These are phyloP conservation scores for Sarcodon aspratus DNA, from an alignment of 768 basidiomycete genomes.

Conservation along the genomic window DNA sequence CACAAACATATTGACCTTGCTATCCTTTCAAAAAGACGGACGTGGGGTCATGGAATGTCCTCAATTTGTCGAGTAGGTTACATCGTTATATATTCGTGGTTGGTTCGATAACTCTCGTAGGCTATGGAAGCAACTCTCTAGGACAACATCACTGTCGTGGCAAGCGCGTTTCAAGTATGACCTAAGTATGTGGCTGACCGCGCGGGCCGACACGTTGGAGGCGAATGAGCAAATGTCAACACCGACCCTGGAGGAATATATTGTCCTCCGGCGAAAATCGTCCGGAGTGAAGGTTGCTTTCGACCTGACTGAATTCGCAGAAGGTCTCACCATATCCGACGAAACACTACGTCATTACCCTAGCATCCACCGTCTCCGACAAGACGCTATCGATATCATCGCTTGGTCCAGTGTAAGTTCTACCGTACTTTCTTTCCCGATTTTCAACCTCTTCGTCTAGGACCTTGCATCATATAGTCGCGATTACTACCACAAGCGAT, in stretches of 20 bases:
- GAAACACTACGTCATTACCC: constrained; percentile 12
- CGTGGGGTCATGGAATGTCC: constrained; percentile 5
- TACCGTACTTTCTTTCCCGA: background rate
- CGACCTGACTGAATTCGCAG: constrained; percentile 40
- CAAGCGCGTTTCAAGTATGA: constrained; percentile 26
- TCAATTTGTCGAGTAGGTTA: background rate
- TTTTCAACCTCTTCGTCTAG: constrained; percentile 18
- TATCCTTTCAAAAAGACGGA: constrained; percentile 20
- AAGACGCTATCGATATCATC: constrained; percentile 36
- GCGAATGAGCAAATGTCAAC: constrained; percentile 15
- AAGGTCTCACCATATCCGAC: constrained; percentile 29
- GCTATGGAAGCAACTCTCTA: constrained; percentile 26
- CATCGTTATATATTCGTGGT: background rate
- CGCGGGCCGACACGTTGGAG: constrained; percentile 19
- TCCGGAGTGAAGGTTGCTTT: constrained; percentile 39
- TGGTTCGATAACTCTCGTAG: background rate
- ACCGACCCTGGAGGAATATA: constrained; percentile 35
- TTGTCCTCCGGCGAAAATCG: constrained; percentile 32
- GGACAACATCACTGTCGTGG: constrained; percentile 26
- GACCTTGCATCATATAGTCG: constrained; percentile 48
- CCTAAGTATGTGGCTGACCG: constrained; percentile 21
- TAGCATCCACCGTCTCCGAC: constrained; percentile 22
- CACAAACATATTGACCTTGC: constrained; percentile 35
- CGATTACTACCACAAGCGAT: constrained; percentile 24
- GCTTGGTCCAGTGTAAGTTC: constrained; percentile 39